Conservation (phyloP, 495 filamentous ascomycete genomes). For the Aspergillus bertholletiae region DNA sequence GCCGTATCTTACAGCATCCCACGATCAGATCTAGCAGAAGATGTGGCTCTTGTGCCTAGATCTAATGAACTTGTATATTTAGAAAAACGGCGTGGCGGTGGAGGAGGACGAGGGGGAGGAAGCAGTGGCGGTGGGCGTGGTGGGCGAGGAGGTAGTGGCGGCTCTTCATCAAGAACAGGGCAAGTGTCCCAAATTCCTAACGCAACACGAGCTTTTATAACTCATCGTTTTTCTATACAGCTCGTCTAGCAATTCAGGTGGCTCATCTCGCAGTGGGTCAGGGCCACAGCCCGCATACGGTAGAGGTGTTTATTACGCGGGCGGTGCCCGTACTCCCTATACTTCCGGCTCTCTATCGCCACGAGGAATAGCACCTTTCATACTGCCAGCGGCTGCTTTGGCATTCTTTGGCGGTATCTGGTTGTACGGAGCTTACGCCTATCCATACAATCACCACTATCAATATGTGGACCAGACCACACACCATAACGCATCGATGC, state of each 20-base stretch:
- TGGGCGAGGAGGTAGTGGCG: slow-evolving; percentile 22
- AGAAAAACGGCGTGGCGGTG: slow-evolving; percentile 48
- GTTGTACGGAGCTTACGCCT: slow-evolving; percentile 51
- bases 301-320: slow-evolving; percentile 71
- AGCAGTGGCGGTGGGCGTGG: slow-evolving; percentile 21
- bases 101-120: slow-evolving; percentile 29
- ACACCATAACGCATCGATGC: slow-evolving; percentile 62
- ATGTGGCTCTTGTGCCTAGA: slow-evolving; percentile 13
- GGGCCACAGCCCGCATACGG: slow-evolving; percentile 59
- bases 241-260: slow-evolving; percentile 51
- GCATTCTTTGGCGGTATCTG: slow-evolving; percentile 60
- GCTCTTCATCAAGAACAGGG: slow-evolving; percentile 19
- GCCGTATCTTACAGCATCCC: slow-evolving; percentile 28
- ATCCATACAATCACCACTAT: slow-evolving; percentile 63
- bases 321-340: slow-evolving; percentile 72
- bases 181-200: neutral
- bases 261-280: slow-evolving; percentile 61
- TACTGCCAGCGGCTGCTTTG: slow-evolving; percentile 55
- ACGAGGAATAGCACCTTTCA: slow-evolving; percentile 53
- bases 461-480: slow-evolving; percentile 45
- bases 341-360: slow-evolving; percentile 53
- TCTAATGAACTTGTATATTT: slow-evolving; percentile 23
- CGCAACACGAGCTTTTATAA: neutral
- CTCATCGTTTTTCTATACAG: slow-evolving; percentile 6
- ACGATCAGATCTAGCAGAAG: slow-evolving; percentile 19